Base-by-base conservation (phyloP, 2,329 filamentous ascomycete genomes). In the Xylariaceae sp. region DNA sequence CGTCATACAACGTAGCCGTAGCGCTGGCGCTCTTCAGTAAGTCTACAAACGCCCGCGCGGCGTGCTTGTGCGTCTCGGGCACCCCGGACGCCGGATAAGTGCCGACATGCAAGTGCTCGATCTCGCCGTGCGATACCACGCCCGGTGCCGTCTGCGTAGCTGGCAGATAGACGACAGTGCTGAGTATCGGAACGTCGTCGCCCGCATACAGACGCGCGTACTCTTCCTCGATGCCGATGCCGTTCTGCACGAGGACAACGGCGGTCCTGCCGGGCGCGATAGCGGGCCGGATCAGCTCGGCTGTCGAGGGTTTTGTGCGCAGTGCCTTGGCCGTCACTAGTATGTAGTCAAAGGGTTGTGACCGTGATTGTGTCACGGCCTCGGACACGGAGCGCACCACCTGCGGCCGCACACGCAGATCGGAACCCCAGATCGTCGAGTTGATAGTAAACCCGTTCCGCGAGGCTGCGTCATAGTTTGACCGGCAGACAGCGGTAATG, bases 201-300 rank as follows among this genome's bases (percentile, higher is more conserved):
- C 67, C 46, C 0, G 82, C 80, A 59, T 79, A 85, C 4, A 72
- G 68, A 0, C 57, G 52, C 0, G 66, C 67, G 53, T 81, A 83
- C 49, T 81, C 78, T 3, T 78, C 74, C 66, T 86, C 83, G 56
- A 85, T 82, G 6, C 74, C 76, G 48, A 86, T 78, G 12, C 83
- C 83, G 62, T 86, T 86, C 63, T 86, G 83, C 28, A 84, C 71
- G 6, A 86, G 75, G n/a, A 81, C 80, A 37, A 86, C 79, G 5
- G 76, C 73, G 0, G 82, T 85, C 12, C 29, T 56, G 7, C 51
- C 62, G 12, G 58, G 47, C 14, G 58, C 54, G 9, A 72, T 60
- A 2, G 66, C 70, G 1, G 70, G 70, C n/a, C 39, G 48, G 56
- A 73, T 65, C 36, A 70, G 43, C 51, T 69, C 65, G 4, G 69